These are phyloP conservation scores for Alternaria atra DNA, from an alignment of 2,329 filamentous ascomycete genomes.

Conservation along the genomic window DNA sequence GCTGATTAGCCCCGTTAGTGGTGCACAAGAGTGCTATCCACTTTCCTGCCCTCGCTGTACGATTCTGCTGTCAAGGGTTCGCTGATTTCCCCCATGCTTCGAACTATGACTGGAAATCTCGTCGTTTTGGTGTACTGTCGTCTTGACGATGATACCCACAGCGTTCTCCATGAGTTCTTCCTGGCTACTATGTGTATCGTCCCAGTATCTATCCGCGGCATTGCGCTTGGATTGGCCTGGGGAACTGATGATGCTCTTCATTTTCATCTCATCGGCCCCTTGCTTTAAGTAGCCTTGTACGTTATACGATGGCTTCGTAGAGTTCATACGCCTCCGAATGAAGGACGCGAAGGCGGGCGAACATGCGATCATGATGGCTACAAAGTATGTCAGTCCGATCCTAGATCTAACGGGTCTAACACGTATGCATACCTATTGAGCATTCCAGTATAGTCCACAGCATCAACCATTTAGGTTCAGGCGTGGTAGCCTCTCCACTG, in stretches of 20 bases:
- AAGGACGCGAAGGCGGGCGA: constrained; percentile 16
- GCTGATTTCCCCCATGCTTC: neutral
- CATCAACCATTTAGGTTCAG: constrained; percentile 45
- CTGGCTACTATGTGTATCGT: constrained; percentile 23
- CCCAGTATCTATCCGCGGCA: constrained; percentile 3
- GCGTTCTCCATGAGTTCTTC: constrained; percentile 18
- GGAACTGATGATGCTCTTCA: constrained; percentile 16
- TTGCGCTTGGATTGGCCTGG: neutral
- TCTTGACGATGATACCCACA: constrained; percentile 17
- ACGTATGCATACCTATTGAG: constrained; percentile 36
- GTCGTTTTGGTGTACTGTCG: constrained; percentile 11
- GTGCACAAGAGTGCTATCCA: neutral
- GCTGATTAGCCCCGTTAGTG: neutral
- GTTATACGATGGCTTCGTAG: constrained; percentile 16
- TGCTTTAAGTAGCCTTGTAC: constrained; percentile 19
- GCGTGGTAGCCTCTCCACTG: constrained; percentile 26
- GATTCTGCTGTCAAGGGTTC: neutral
- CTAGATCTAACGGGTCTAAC: too few species aligned
- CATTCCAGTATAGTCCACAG: constrained; percentile 49
- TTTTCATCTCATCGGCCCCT: constrained; percentile 8
- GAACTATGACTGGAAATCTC: neutral
- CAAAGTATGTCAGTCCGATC: neutral
- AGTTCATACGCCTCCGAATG: constrained; percentile 16
- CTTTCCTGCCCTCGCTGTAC: neutral
- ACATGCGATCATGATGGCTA: constrained; percentile 28